Base-by-base conservation (phyloP, 805 yeast genomes). In the Cyberlindnera misumaiensis region DNA sequence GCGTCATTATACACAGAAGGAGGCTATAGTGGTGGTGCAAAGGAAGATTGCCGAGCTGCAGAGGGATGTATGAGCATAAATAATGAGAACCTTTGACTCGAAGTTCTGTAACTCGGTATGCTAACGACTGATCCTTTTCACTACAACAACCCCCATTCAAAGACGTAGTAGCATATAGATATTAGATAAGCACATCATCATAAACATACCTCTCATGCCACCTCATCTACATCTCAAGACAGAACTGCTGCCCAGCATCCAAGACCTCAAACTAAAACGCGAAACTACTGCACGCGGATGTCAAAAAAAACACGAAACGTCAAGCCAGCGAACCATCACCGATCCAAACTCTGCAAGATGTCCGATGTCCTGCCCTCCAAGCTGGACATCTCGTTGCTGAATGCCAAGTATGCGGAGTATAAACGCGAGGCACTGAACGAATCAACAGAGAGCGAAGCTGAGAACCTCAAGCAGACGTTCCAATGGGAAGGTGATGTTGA, bases 371-470 rank as follows among this genome's bases (percentile, higher is more conserved):
- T 34, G 16, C 36, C 36, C 11, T 34, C 36, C 28, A 16, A 34
- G 36, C 16, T 34, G 26, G 42, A 42, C 38, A 38, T 35, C 14
- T 16, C 29, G 13, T 29, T 42, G 38, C 41, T 45, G 28, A 45
- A 44, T 33, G 38, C 18, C 25, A 30, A 40, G 18, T 41, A 35
- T 20, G 32, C 38, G 12, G 28, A 39, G 25, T 41, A 38, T 40
- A 43, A 38, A 30, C 11, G 24, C 28, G 20, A 30, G 12, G 31
- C 34, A 4, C 17, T 18, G 11, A 15, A 27, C 11, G 29, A 31
- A 22, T 14, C 24, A 5, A 35, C 24, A 7, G 35, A 18, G 20
- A n/a, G 10, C 7, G 34, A 33, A 14, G 38, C 30, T 11, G 42
- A 28, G 30, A 31, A 18, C 20, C 11, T 17, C 22, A 42, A 42